phyloP scores from a whole-genome alignment of 805 yeast genomes.

The Debaryomyces prosopidis region DNA sequence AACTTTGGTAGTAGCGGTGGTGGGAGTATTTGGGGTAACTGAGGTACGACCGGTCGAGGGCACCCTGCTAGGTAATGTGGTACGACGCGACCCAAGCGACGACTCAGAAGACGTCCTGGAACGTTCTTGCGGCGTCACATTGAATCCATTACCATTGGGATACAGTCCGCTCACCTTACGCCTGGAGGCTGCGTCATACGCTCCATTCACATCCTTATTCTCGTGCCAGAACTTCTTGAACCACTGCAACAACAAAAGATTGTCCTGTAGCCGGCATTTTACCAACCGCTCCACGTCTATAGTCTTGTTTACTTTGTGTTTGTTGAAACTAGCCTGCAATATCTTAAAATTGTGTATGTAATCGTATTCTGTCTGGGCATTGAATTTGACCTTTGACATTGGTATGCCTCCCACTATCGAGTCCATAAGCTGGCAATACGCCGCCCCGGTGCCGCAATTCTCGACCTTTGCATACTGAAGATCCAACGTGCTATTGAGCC shows the following conservation, averaged over 20 bases:
- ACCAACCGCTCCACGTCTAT: conserved; percentile 80
- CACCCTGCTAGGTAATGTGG: conserved; percentile 17
- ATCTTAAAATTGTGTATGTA: conserved; percentile 79
- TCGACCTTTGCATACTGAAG: conserved; percentile 76
- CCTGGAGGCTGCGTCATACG: conserved; percentile 60
- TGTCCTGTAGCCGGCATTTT: conserved; percentile 90
- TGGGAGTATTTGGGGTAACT: conserved; percentile 6
- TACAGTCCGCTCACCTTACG: conserved; percentile 14
- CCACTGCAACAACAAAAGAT: conserved; percentile 94
- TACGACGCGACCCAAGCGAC: conserved; percentile 6
- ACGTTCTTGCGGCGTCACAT: not conserved
- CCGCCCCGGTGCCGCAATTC: conserved; percentile 95
- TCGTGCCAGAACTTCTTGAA: conserved; percentile 80
- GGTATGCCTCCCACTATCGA: conserved; percentile 82
- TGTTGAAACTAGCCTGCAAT: conserved; percentile 75
- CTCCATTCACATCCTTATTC: conserved; percentile 58
- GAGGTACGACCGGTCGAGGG: conserved; percentile 10
- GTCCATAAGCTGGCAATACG: conserved; percentile 89
- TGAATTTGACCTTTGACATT: conserved; percentile 70
- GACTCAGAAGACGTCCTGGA: conserved; percentile 8
- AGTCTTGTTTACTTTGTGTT: conserved; percentile 66
- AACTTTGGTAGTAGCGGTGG: conserved; percentile 6
- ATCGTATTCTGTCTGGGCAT: conserved; percentile 70
- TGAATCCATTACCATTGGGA: conserved; percentile 1
- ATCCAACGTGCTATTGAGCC: conserved; percentile 77